Percentiles rank a stretch among this genome's conserved stretches.
phyloP scores from a whole-genome alignment of 306 rosid genomes.

The Cicer judaicum region DNA sequence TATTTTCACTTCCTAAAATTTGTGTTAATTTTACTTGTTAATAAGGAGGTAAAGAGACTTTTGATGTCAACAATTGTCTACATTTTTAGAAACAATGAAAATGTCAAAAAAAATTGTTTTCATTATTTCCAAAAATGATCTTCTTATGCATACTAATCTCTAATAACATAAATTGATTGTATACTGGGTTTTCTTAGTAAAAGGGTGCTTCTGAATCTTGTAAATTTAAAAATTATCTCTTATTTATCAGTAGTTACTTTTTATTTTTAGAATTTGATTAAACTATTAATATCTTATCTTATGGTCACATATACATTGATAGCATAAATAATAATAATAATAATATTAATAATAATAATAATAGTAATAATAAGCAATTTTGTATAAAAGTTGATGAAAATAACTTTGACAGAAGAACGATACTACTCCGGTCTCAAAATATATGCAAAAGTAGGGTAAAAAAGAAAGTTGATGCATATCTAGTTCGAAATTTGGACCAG shows the following conservation, averaged over 20 bases:
- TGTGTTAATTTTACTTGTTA: no score
- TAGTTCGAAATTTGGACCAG: no score
- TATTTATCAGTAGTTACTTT: constrained; percentile 8
- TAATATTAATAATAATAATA: no score
- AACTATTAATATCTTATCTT: constrained; percentile 11
- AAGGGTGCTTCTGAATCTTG: not conserved
- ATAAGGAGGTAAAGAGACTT: no score
- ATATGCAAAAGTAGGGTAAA: no score
- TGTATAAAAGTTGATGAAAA: not conserved
- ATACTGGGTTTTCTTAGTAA: not conserved
- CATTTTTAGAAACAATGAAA: no score
- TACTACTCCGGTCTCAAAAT: no score
- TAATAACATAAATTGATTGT: constrained; percentile 1
- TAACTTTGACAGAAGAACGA: not conserved
- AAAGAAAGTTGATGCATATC: no score
- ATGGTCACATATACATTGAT: constrained; percentile 23
- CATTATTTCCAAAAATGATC: no score
- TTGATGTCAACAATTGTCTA: no score
- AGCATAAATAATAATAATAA: not conserved
- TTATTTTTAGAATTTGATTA: not conserved
- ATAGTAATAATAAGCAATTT: not conserved
- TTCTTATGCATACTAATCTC: not conserved
- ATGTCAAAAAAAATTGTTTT: no score
- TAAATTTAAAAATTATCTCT: not conserved
- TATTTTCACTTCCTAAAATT: no score